A percentile compares a stretch with the other conserved stretches of the same genome.
Evolutionary conservation across 2,329 filamentous ascomycete genomes (phyloP).

Genomic region (Mycosphaerelloides madeirae): DNA sequence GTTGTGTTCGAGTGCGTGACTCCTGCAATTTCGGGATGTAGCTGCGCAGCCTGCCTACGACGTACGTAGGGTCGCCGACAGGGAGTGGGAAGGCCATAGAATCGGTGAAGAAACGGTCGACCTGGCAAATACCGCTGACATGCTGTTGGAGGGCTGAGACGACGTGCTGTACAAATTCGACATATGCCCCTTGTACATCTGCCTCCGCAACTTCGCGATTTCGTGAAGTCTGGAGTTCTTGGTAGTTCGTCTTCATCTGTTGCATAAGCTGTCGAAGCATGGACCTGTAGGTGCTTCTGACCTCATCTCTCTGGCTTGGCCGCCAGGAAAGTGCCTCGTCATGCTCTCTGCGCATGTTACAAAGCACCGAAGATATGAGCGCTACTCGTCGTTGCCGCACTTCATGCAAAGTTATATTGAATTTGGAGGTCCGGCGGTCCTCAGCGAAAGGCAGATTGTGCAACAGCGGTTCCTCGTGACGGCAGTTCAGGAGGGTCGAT

Average conservation of each 20-base stretch:
- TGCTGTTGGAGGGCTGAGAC: slow-evolving; percentile 59
- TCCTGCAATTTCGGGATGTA: slow-evolving; percentile 52
- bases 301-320: slow-evolving; percentile 28
- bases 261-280: slow-evolving; percentile 55
- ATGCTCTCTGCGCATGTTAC: slow-evolving; percentile 55
- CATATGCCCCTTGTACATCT: slow-evolving; percentile 49
- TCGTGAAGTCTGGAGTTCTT: slow-evolving; percentile 42
- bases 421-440: slow-evolving; percentile 34
- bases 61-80: slow-evolving; percentile 56
- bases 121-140: slow-evolving; percentile 51
- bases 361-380: slow-evolving; percentile 52
- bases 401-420: slow-evolving; percentile 49
- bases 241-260: slow-evolving; percentile 58
- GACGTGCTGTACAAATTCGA: slow-evolving; percentile 57
- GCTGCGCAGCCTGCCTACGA: slow-evolving; percentile 56
- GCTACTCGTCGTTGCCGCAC: slow-evolving; percentile 51
- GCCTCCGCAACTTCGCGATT: slow-evolving; percentile 17
- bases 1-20: slow-evolving; percentile 48
- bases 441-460: slow-evolving; percentile 54
- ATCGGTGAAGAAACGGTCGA: slow-evolving; percentile 58
- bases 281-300: slow-evolving; percentile 46
- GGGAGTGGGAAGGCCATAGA: slow-evolving; percentile 58
- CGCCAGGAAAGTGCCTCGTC: slow-evolving; percentile 33
- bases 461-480: slow-evolving; percentile 45
- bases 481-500: slow-evolving; percentile 48